phyloP scores from a whole-genome alignment of 2,329 filamentous ascomycete species.

The Fusarium algeriense region DNA sequence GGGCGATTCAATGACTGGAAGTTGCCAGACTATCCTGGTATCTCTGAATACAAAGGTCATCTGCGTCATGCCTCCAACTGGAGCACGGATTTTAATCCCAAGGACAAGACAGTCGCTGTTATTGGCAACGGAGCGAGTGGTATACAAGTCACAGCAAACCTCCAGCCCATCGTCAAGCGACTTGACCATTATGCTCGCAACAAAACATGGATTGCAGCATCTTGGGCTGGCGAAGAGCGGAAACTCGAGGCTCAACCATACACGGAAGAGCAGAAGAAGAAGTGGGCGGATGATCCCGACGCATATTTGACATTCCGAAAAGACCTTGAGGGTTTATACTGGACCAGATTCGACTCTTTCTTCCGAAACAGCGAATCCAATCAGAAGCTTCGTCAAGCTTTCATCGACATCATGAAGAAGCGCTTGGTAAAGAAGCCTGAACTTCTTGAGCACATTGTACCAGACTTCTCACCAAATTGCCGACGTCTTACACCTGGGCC shows the following conservation, averaged over 20 bases:
- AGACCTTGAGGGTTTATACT: slow-evolving; percentile 70
- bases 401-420: slow-evolving; percentile 62
- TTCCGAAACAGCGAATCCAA: slow-evolving; percentile 67
- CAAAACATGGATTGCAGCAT: slow-evolving; percentile 75
- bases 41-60: slow-evolving; percentile 65
- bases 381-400: slow-evolving; percentile 59
- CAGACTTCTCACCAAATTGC: slow-evolving; percentile 74
- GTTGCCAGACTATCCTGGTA: slow-evolving; percentile 70
- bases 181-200: slow-evolving; percentile 75
- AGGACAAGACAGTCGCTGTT: slow-evolving; percentile 65
- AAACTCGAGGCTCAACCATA: slow-evolving; percentile 68
- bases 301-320: slow-evolving; percentile 72
- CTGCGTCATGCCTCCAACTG: slow-evolving; percentile 73
- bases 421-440: slow-evolving; percentile 67
- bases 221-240: slow-evolving; percentile 68
- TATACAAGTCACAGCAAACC: slow-evolving; percentile 66
- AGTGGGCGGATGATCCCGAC: slow-evolving; percentile 68
- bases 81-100: slow-evolving; percentile 63
- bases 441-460: slow-evolving; percentile 67
- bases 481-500: slow-evolving; percentile 74
- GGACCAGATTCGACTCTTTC: slow-evolving; percentile 66
- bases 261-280: slow-evolving; percentile 65
- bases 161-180: slow-evolving; percentile 61
- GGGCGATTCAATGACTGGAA: slow-evolving; percentile 76
- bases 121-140: slow-evolving; percentile 74